Percentiles rank a stretch among this genome's conserved stretches.
Evolutionary conservation across 352 stramenopile genomes (phyloP).

Genomic region (Pythium diclinum): DNA sequence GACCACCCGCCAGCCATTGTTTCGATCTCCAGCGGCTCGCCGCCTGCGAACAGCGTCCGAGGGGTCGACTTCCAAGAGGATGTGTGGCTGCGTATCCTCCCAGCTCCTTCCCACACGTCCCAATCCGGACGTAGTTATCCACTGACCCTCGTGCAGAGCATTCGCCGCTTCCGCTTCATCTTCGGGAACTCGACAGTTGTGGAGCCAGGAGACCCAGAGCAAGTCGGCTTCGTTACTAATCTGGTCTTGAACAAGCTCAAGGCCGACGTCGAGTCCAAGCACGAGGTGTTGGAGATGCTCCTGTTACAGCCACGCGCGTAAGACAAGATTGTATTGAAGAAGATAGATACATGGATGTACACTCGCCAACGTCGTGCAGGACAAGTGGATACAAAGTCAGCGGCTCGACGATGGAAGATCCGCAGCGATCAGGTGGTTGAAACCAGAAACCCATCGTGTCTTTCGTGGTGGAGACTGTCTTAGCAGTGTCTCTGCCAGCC

Average conservation of each 20-base stretch:
- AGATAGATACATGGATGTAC: not conserved
- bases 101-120: not conserved
- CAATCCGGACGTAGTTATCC: not conserved
- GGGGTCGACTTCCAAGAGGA: not conserved
- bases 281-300: slow-evolving; percentile 7
- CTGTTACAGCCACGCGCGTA: not conserved
- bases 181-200: not conserved
- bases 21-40: not conserved
- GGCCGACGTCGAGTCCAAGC: not conserved
- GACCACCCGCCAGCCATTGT: not conserved
- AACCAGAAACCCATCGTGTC: too few species aligned
- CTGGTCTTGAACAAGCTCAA: slow-evolving; percentile 8
- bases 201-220: not conserved
- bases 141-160: slow-evolving; percentile 3
- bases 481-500: too few species aligned
- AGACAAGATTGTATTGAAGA: not conserved
- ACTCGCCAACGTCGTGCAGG: too few species aligned
- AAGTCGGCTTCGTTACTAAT: not conserved
- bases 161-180: slow-evolving; percentile 4
- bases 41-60: not conserved
- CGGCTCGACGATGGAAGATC: too few species aligned
- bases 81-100: not conserved
- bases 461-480: too few species aligned
- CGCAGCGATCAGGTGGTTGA: too few species aligned
- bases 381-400: too few species aligned